Conservation (phyloP, 2,329 filamentous ascomycete species). For the Polychaeton citri region DNA sequence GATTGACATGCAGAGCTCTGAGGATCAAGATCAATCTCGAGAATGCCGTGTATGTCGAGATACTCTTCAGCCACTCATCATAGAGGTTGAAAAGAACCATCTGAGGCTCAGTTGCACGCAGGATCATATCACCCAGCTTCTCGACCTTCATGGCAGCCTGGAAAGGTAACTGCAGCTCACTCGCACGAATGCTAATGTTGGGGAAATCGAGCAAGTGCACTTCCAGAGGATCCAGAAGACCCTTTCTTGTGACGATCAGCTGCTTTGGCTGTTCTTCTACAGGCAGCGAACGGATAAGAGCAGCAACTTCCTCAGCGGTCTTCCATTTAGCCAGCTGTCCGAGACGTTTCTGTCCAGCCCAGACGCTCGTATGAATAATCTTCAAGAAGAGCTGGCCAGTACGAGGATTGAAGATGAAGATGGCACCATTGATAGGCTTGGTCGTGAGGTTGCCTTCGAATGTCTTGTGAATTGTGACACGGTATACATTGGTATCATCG, state of each 20-base stretch:
- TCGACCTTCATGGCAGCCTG: conserved; percentile 99
- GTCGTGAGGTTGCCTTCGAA: conserved; percentile 98
- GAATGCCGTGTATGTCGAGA: conserved; percentile 97
- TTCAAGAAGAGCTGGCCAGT: conserved; percentile 97
- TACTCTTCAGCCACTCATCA: conserved; percentile 96
- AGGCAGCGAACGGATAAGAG: conserved; percentile 84
- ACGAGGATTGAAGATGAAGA: conserved; percentile 99
- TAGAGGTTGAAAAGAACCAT: conserved; percentile 99
- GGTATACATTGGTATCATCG: conserved; percentile 97
- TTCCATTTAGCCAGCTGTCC: conserved; percentile 99
- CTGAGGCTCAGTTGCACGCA: conserved; percentile 94
- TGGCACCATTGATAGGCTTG: conserved; percentile 97
- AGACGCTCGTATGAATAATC: conserved; percentile 98
- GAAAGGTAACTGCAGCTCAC: conserved; percentile 93
- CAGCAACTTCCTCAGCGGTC: conserved; percentile 98
- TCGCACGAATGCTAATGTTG: conserved; percentile 96
- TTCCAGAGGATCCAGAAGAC: conserved; percentile 89
- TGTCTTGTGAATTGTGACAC: conserved; percentile 98
- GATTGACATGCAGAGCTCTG: conserved; percentile 90
- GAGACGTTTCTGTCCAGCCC: conserved; percentile 97
- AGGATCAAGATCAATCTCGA: conserved; percentile 88
- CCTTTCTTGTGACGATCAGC: conserved; percentile 94
- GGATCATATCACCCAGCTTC: conserved; percentile 97
- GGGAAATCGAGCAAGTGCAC: conserved; percentile 97
- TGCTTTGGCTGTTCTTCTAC: conserved; percentile 99